phyloP scores from a whole-genome alignment of 169 alveolate species.

The Cyclospora cayetanensis region DNA sequence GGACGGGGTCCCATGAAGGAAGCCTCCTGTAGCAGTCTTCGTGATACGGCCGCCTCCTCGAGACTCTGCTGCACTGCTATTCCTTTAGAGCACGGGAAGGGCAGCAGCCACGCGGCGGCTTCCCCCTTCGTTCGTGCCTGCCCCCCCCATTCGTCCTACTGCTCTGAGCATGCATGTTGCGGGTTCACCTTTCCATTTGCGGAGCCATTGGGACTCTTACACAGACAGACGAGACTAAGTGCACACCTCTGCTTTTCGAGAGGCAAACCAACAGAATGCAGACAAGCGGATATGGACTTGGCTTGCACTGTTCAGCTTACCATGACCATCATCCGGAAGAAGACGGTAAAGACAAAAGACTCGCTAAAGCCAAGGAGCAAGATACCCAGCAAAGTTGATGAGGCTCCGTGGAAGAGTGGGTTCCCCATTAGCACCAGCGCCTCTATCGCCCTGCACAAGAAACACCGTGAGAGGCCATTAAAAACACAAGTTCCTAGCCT shows the following conservation, averaged over 20 bases:
- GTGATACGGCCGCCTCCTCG: no score
- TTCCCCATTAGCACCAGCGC: conserved; percentile 81
- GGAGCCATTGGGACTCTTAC: neutral
- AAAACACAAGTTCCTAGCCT: no score
- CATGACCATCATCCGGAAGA: conserved; percentile 84
- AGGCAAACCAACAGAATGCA: no score
- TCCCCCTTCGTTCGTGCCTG: no score
- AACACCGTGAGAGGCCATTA: neutral
- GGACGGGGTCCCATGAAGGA: neutral
- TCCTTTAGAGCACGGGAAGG: no score
- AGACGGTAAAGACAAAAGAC: conserved; percentile 81
- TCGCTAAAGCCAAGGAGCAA: conserved; percentile 78
- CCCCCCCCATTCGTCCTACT: no score
- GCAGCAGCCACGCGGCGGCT: no score
- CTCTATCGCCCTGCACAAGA: conserved; percentile 76
- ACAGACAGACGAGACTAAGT: neutral
- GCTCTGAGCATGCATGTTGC: neutral
- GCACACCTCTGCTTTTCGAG: no score
- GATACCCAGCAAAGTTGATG: conserved; percentile 80
- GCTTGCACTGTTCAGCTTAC: conserved; percentile 45
- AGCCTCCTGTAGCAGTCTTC: no score
- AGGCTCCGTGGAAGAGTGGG: conserved; percentile 83
- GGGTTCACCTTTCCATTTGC: neutral
- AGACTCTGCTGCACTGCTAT: no score
- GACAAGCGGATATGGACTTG: no score